Base-by-base conservation (phyloP, 2,329 filamentous ascomycete genomes). In the Cercospora sojina region DNA sequence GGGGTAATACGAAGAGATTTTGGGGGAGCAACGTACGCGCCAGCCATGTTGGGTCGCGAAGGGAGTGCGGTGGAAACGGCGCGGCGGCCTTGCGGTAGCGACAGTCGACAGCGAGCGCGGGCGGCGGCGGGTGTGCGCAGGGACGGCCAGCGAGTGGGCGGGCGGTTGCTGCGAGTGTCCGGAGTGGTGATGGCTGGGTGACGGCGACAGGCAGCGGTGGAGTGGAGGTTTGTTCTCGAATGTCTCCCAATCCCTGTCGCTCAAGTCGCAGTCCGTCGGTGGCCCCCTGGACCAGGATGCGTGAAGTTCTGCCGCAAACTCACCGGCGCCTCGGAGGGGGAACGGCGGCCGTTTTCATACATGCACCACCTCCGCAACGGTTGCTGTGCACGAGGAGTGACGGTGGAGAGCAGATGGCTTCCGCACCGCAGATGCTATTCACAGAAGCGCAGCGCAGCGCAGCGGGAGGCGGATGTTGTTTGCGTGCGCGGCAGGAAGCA, bases 1-100 rank as follows among this genome's bases (percentile, higher is more conserved):
- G 65, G 65, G 65, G 61, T 58, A 62, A 64, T 62, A 59, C 57
- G 65, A 59, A 62, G 57, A 61, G 61, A 67, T 58, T 51, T 61
- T 51, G 38, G 32, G 35, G 25, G 47, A 49, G 32, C 49, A 49
- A 67, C 65, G 57, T 64, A 67, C 65, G 61, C 62, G 53, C 61
- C 57, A 64, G 65, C 61, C 65, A 67, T 67, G 51, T 12, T 64
- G 65, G 55, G 9, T 27, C 23, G 27, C 41, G 8, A 7, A 56
- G 61, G 32, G 41, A 35, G 63, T 31, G 63, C 57, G 63, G 58
- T 29, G 29, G 25, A 56, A 18, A 62, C 29, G 59, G 59, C 59
- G 41, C 59, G 43, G 31, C 12, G 56, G 65, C 61, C 56, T 49
- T 18, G 62, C 61, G 65, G 57, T 61, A 67, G 65, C 56, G 65